Evolutionary conservation across 2,329 filamentous ascomycete genomes (phyloP), one percentile per base, ranked within the genome.

Genomic region (Pestalotiopsis sp.): DNA sequence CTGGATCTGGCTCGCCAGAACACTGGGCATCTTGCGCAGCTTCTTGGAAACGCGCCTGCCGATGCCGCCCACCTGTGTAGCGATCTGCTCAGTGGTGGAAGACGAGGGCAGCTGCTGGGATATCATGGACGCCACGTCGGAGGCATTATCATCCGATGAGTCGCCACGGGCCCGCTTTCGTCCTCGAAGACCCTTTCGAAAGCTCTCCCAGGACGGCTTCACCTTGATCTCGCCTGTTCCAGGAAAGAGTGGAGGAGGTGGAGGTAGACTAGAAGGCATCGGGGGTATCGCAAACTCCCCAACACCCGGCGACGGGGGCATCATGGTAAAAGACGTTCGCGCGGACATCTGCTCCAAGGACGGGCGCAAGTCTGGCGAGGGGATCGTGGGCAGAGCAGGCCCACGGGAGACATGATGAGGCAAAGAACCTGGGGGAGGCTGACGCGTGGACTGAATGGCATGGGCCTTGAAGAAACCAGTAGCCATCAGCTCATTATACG

Each of bases 381-480:
- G 64, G 23, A 69, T 69, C 7, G 62, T 59, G 6, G 68, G 45
- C 36, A 67, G 49, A 17, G 64, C 59, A 17, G 14, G 25, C 13
- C 52, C 23, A 13, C 25, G 25, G 14, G 25, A 49, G 5, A 49
- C 27, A 25, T 58, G 39, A 14, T 23, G 27, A 12, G 13, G 70
- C 14, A 36, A n/a, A 27, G 57, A 27, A 49, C 57, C 69, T 25
- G 66, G 58, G 41, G 38, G 65, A 1, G 81, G 84, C 74, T 86
- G 85, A 3, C 87, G 81, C 1, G 86, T 87, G 4, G 86, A 88
- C 70, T 86, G 84, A 70, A 89, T 89, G 66, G 87, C 87, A 70
- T 88, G 87, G 27, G 84, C 80, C 61, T 84, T 81, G 76, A 90
- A 90, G 82, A 90, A 90, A 69, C 87, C 87, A 5, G 83, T 83